phyloP scores from a whole-genome alignment of 2,329 filamentous ascomycete species.

The Aspergillus jensenii region DNA sequence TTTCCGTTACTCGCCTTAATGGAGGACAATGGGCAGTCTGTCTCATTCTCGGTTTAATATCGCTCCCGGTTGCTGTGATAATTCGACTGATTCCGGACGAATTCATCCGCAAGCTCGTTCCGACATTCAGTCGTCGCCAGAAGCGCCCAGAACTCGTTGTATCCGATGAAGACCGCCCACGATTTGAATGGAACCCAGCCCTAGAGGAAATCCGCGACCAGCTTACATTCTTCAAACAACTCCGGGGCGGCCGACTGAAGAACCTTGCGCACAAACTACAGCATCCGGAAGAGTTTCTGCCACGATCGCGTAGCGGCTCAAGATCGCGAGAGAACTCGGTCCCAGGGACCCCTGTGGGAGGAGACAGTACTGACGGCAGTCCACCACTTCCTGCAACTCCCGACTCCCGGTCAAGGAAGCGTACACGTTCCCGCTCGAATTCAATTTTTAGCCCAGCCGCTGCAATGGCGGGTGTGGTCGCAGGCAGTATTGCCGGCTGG shows the following conservation, averaged over 20 bases:
- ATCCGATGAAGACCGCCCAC: slow-evolving; percentile 45
- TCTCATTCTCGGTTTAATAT: slow-evolving; percentile 65
- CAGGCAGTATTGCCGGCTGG: slow-evolving; percentile 66
- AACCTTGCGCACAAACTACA: slow-evolving; percentile 61
- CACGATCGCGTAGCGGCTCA: slow-evolving; percentile 44
- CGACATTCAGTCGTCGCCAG: slow-evolving; percentile 38
- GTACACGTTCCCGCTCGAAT: slow-evolving; percentile 60
- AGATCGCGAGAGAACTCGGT: slow-evolving; percentile 45
- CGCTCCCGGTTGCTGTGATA: slow-evolving; percentile 64
- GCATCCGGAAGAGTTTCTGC: slow-evolving; percentile 52
- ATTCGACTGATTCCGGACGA: slow-evolving; percentile 62
- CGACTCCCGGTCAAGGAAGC: slow-evolving; percentile 49
- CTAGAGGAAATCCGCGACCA: slow-evolving; percentile 64
- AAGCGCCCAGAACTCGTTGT: slow-evolving; percentile 44
- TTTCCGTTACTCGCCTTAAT: slow-evolving; percentile 62
- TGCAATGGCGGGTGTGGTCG: slow-evolving; percentile 65
- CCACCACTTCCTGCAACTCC: slow-evolving; percentile 53
- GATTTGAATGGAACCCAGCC: slow-evolving; percentile 59
- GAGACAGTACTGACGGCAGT: slow-evolving; percentile 41
- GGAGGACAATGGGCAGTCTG: slow-evolving; percentile 70
- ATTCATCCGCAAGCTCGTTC: slow-evolving; percentile 47
- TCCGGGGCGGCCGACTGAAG: slow-evolving; percentile 63
- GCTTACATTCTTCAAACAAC: slow-evolving; percentile 61
- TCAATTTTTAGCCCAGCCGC: slow-evolving; percentile 59
- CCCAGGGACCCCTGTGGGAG: slow-evolving; percentile 58